Evolutionary conservation across 225 moss, liverwort and hornwort genomes (phyloP), one percentile per base, ranked within the genome.

Genomic region (Marchantia polymorpha): DNA sequence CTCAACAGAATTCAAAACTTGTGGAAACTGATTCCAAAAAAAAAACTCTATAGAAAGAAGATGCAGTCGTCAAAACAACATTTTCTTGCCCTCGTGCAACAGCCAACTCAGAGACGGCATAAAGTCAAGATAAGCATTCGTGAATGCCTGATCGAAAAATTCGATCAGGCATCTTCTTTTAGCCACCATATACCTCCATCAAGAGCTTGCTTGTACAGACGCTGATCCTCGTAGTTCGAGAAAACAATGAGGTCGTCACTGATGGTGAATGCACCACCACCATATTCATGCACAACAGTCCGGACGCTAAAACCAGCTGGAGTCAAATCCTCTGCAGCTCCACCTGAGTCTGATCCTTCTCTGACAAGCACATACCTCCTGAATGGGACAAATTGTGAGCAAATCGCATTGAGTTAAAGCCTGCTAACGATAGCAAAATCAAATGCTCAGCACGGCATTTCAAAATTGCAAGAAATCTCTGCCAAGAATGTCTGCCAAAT

Each of bases 241-340:
- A 96, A 96, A 60, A 94, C 79, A 73, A 91, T 72, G 46, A 69
- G 78, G 81, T 94, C 92, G 81, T 82, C 89, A 75, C 85, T 80
- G 4, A 94, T 76, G 51, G 61, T 79, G 64, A 90, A 96, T 64
- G 91, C 88, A 76, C 92, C 92, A 81, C 94, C 96, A 59, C 96
- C 96, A 80, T 92, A 96, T 80, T 96, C 94, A 74, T 96, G 94
- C 68, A 90, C 94, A 58, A 88, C 74, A 46, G 96, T 94, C 53
- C 96, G 90, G 49, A 92, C 90, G 60, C 81, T 92, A 39, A 92
- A 94, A 74, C 86, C 86, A 50, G 82, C 73, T 71, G 94, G 92
- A 74, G 96, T 96, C 77, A 96, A 90, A 77, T 94, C 94, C 83
- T 91, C 91, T 8, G 88, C 77, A 73, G 77, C 60, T 65, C 76